Evolutionary conservation across 176 grass and related monocot genomes (phyloP).

Genomic region (Triticum urartu): DNA sequence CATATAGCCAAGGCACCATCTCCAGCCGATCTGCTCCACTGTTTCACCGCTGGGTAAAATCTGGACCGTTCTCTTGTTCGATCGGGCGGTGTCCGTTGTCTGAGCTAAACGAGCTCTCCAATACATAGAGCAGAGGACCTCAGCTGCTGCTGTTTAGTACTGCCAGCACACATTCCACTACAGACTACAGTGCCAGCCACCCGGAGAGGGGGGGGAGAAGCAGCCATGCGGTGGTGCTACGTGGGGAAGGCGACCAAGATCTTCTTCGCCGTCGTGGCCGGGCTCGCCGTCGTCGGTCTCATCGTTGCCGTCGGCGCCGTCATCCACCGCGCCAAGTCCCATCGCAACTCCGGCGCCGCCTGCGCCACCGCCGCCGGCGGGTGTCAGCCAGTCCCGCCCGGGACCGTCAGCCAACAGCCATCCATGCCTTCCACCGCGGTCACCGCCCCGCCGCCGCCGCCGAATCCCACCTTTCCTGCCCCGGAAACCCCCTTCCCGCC

Average conservation of each 20-base stretch:
- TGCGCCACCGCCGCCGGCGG: constrained; percentile 23
- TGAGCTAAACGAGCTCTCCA: not conserved
- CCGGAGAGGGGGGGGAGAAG: not conserved
- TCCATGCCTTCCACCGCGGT: constrained; percentile 1
- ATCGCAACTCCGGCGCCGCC: not conserved
- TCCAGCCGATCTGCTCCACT: not conserved
- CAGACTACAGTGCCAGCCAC: constrained; percentile 12
- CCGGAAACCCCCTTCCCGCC: constrained; percentile 17
- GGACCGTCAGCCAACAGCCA: constrained; percentile 1
- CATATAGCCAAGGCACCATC: not conserved
- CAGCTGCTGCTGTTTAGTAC: not conserved
- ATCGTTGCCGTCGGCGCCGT: constrained; percentile 55
- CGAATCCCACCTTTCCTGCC: constrained; percentile 26
- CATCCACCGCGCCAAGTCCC: constrained; percentile 39
- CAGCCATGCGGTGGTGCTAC: constrained; percentile 63
- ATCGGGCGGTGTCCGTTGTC: not conserved
- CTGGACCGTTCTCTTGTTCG: not conserved
- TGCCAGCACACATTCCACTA: not conserved
- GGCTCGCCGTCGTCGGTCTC: constrained; percentile 52
- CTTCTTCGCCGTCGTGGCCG: constrained; percentile 60
- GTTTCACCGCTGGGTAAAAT: not conserved
- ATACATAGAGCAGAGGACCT: not conserved
- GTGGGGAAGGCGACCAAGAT: constrained; percentile 95
- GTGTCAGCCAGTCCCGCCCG: constrained; percentile 41
- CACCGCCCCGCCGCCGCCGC: constrained; percentile 16